Evolutionary conservation across 2,329 filamentous ascomycete genomes (phyloP), one percentile per base, ranked within the genome.

Genomic region (Talaromyces sp.): DNA sequence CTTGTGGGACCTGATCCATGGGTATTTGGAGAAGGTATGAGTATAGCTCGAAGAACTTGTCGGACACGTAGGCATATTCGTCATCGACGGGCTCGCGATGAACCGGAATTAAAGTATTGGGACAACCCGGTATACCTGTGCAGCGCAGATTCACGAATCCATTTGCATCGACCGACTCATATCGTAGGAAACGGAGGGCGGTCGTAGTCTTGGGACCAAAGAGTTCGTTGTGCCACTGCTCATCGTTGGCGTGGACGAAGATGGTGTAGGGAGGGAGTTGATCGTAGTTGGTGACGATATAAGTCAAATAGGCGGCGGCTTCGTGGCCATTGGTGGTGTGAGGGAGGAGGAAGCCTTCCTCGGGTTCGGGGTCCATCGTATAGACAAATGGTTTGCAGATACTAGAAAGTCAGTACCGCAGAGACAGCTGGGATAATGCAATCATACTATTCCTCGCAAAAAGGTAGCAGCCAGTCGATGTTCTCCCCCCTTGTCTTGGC

Each of bases 241-340:
- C 78, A 25, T 84, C 80, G 66, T 88, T 83, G 13, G 84, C 82
- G 71, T 89, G 87, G 74, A 87, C 83, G 75, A 90, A 88, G 68
- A 89, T 83, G 36, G 80, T 79, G 67, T 88, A 80, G 63, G 87
- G 85, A 2, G 85, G 82, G 3, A 89, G 80, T 3, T 79, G 70
- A 67, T 88, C 81, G 76, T 89, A 89, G 73, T 85, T 82, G 72
- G 88, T 85, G 70, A 87, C 83, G 70, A 89, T 82, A 74, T 86
- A 88, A 45, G 81, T 84, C 43, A 88, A 79, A 72, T 89, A 89
- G 7, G 86, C 82, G 76, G 86, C 84, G 38, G 85, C 86, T 75
- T 89, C 87, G 70, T 87, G 84, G 38, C 87, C 87, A 73, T 87
- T 70, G 40, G 67, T 71, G 29, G 73, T 73, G 29, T 68, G 67